Evolutionary conservation across 768 basidiomycete species (phyloP).

Genomic region (Candolleomyces eurysporus): DNA sequence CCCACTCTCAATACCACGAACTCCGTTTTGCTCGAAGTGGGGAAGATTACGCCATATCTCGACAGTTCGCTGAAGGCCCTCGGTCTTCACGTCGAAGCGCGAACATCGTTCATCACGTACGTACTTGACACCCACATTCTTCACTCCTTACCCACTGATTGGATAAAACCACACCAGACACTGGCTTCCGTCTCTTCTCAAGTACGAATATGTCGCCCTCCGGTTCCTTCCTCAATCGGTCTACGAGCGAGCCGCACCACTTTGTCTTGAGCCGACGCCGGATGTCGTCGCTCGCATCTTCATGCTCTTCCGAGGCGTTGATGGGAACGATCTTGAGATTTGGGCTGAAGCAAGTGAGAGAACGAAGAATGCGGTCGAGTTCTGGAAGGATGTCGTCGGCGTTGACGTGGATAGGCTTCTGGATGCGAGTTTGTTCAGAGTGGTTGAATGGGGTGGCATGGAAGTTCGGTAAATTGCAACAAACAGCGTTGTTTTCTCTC

Average conservation of each 20-base stretch:
- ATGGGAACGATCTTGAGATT: constrained; percentile 12
- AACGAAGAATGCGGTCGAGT: constrained; percentile 18
- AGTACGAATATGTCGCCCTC: constrained; percentile 39
- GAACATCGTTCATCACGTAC: constrained; percentile 47
- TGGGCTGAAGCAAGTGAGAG: constrained; percentile 26
- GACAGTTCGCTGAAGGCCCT: constrained; percentile 30
- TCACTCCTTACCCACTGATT: background rate
- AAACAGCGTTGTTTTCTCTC: too few relatives aligned
- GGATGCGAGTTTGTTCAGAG: constrained; percentile 32
- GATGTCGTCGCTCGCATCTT: constrained; percentile 45
- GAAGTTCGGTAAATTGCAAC: constrained; percentile 22
- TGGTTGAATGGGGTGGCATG: constrained; percentile 50
- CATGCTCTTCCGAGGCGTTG: constrained; percentile 44
- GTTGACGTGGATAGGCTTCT: constrained; percentile 22
- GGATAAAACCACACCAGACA: constrained; percentile 23
- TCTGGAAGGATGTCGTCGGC: constrained; percentile 35
- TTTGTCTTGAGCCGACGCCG: constrained; percentile 37
- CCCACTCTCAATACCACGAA: constrained; percentile 18
- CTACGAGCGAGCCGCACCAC: constrained; percentile 38
- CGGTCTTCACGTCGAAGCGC: constrained; percentile 40
- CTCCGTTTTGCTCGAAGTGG: constrained; percentile 28
- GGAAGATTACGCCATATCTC: constrained; percentile 33
- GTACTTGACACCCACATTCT: constrained; percentile 1
- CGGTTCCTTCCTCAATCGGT: constrained; percentile 43
- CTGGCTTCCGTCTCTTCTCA: constrained; percentile 43